Evolutionary conservation across 2,329 filamentous ascomycete species (phyloP).

Genomic region (Proliferodiscus dingleyae): DNA sequence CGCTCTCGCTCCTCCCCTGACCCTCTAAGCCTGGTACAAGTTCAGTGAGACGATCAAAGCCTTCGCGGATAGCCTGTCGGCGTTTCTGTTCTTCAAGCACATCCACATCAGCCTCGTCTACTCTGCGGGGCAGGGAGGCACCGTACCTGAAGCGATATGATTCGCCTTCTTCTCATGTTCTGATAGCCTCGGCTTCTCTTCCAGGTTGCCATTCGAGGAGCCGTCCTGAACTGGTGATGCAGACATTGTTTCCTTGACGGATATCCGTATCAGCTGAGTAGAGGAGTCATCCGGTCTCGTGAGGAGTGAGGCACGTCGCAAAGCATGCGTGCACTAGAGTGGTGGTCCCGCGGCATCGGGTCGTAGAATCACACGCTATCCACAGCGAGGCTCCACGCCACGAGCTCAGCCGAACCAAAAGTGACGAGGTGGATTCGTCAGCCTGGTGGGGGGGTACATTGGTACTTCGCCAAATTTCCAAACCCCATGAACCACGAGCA

Average conservation of each 20-base stretch:
- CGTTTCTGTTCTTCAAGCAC: conserved; percentile 44
- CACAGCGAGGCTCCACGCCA: neutral
- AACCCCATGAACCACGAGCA: no score
- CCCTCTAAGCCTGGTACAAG: conserved; percentile 65
- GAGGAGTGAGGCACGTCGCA: neutral
- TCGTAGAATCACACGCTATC: conserved; percentile 9
- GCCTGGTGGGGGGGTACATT: no score
- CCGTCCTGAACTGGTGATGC: conserved; percentile 24
- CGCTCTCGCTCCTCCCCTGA: conserved; percentile 63
- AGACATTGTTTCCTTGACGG: conserved; percentile 16
- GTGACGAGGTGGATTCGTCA: neutral
- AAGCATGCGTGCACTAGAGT: no score
- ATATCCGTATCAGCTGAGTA: conserved; percentile 9
- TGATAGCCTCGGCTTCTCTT: conserved; percentile 59
- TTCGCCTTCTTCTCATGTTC: conserved; percentile 70
- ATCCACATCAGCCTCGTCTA: neutral
- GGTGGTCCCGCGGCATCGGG: no score
- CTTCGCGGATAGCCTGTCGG: conserved; percentile 53
- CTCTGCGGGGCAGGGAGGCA: neutral
- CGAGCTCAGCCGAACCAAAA: neutral
- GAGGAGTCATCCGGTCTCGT: no score
- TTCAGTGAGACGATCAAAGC: conserved; percentile 63
- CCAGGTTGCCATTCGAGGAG: conserved; percentile 24
- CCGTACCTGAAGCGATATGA: conserved; percentile 57
- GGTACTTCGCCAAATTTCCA: no score